A percentile compares a stretch with the other conserved stretches of the same genome.
These are phyloP conservation scores for Byssoonygena ceratinophila DNA, from an alignment of 2,329 filamentous ascomycete genomes.

Conservation along the genomic window DNA sequence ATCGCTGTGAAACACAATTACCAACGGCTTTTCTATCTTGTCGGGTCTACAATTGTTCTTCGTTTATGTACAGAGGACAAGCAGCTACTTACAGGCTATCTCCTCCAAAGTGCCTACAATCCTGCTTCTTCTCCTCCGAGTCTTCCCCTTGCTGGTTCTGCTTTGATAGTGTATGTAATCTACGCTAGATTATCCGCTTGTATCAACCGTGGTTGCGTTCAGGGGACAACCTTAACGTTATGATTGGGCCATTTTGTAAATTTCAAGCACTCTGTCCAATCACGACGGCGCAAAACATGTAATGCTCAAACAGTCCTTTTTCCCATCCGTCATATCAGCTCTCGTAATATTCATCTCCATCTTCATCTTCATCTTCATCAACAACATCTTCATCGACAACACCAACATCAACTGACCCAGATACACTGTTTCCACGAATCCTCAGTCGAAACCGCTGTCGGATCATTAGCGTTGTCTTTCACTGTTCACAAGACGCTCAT, in stretches of 20 bases:
- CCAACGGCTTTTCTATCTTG: not conserved
- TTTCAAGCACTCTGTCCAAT: not conserved
- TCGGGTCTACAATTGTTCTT: not conserved
- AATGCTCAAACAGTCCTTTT: not conserved
- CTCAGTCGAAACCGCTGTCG: too few relatives aligned
- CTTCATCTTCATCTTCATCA: too few relatives aligned
- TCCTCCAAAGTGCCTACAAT: not conserved
- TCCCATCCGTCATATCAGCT: not conserved
- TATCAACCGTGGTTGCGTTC: not conserved
- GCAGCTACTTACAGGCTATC: not conserved
- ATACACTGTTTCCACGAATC: too few relatives aligned
- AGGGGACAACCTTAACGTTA: slow-evolving; percentile 3
- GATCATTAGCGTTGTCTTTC: too few relatives aligned
- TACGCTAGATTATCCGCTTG: not conserved
- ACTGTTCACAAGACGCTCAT: too few relatives aligned
- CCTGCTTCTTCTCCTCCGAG: not conserved
- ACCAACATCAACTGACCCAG: too few relatives aligned
- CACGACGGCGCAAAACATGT: not conserved
- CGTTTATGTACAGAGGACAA: not conserved
- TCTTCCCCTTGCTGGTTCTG: too few relatives aligned
- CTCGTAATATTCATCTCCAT: too few relatives aligned
- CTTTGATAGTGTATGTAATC: not conserved
- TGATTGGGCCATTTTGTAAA: not conserved
- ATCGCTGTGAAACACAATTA: slow-evolving; percentile 1
- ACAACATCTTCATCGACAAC: too few relatives aligned